A percentile compares a stretch with the other conserved stretches of the same genome.
Evolutionary conservation across 768 basidiomycete species (phyloP).

Genomic region (Antrodiella citrinella): DNA sequence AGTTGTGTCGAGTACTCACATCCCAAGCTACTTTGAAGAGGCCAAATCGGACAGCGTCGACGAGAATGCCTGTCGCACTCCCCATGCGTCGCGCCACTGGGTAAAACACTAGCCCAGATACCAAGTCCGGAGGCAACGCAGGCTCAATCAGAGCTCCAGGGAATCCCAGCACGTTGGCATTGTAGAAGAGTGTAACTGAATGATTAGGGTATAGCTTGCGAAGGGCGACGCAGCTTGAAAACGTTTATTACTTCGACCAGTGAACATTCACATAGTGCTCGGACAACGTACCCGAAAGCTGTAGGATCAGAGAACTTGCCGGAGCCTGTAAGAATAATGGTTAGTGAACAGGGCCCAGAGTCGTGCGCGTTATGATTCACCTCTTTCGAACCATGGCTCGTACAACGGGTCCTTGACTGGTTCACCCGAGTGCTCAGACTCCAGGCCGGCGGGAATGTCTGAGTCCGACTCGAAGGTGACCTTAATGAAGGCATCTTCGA

Average conservation of each 20-base stretch:
- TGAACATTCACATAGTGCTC: neutral
- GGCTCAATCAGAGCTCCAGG: conserved; percentile 42
- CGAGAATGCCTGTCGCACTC: conserved; percentile 42
- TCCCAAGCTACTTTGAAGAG: conserved; percentile 52
- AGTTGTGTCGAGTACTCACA: conserved; percentile 31
- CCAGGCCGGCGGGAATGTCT: conserved; percentile 12
- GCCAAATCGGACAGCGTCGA: conserved; percentile 44
- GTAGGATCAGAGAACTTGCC: conserved; percentile 39
- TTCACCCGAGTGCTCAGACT: neutral
- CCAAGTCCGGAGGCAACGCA: conserved; percentile 38
- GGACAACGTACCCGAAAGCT: conserved; percentile 38
- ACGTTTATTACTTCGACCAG: neutral
- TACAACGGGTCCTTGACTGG: conserved; percentile 32
- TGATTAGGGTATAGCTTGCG: conserved; percentile 54
- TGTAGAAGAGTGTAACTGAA: conserved; percentile 47
- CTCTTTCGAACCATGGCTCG: conserved; percentile 42
- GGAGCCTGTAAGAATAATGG: conserved; percentile 35
- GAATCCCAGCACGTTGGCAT: conserved; percentile 42
- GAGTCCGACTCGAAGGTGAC: conserved; percentile 27
- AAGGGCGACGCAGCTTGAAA: conserved; percentile 35
- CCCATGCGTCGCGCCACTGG: conserved; percentile 35
- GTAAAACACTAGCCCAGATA: conserved; percentile 41
- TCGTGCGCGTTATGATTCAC: conserved; percentile 27
- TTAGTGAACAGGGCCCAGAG: too few relatives aligned
- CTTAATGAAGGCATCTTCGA: conserved; percentile 37